phyloP scores from a whole-genome alignment of 129 eudicot genomes.

The Ambrosia trifida region DNA sequence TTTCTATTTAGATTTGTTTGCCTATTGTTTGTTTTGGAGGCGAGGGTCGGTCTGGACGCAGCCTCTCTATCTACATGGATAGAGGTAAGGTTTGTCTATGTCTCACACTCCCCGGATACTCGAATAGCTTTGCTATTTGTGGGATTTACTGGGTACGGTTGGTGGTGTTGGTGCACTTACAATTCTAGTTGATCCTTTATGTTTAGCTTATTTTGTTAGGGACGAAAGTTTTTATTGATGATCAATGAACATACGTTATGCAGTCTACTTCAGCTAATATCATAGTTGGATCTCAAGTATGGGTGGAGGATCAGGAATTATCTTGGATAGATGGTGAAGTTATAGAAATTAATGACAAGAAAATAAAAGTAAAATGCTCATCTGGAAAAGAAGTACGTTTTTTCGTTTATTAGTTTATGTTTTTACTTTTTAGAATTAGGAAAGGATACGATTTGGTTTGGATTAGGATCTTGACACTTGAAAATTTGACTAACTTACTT shows the following conservation, averaged over 20 bases:
- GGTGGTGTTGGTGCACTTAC: no score
- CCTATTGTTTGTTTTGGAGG: no score
- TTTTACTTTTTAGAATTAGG: not conserved
- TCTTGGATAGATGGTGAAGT: slow-evolving; percentile 93
- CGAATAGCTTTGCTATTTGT: no score
- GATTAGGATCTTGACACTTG: not conserved
- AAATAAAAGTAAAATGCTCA: slow-evolving; percentile 55
- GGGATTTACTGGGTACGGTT: no score
- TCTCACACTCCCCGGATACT: no score
- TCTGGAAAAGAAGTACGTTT: slow-evolving; percentile 66
- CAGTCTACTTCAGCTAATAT: slow-evolving; percentile 53
- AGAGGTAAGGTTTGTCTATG: no score
- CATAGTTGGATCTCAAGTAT: slow-evolving; percentile 79
- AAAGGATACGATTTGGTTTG: not conserved
- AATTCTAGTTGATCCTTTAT: not conserved
- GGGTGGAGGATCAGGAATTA: slow-evolving; percentile 83
- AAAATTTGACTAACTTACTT: slow-evolving; percentile 16
- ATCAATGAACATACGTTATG: slow-evolving; percentile 19
- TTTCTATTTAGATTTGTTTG: not conserved
- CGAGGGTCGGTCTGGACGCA: no score
- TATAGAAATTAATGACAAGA: slow-evolving; percentile 56
- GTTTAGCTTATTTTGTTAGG: not conserved
- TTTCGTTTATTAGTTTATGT: not conserved
- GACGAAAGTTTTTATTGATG: slow-evolving; percentile 8
- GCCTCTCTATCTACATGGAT: no score